These are phyloP conservation scores for Alternaria triticimaculans DNA, from an alignment of 2,329 filamentous ascomycete genomes.

Conservation along the genomic window DNA sequence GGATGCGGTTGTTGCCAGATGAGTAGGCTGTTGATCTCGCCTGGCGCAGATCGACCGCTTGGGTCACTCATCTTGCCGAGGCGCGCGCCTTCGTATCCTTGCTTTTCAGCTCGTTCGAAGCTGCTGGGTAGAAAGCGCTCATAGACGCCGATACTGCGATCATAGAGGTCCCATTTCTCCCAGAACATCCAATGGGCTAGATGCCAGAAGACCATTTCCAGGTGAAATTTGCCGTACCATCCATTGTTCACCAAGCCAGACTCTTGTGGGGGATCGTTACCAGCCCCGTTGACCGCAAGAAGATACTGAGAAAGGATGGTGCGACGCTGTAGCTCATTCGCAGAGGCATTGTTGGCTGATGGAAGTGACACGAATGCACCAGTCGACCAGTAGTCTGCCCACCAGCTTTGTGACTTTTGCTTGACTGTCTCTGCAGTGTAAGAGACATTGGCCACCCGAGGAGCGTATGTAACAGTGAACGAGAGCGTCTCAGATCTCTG, in stretches of 20 bases:
- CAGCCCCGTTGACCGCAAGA: conserved; percentile 60
- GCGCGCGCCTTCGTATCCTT: conserved; percentile 54
- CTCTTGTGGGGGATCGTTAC: conserved; percentile 57
- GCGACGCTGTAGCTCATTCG: conserved; percentile 60
- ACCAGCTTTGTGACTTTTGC: conserved; percentile 52
- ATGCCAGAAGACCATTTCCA: conserved; percentile 65
- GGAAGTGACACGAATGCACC: conserved; percentile 62
- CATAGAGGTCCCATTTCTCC: conserved; percentile 55
- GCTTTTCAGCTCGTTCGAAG: conserved; percentile 43
- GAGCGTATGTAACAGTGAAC: conserved; percentile 35
- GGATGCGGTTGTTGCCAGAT: conserved; percentile 70
- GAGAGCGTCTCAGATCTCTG: conserved; percentile 31
- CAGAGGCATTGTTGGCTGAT: conserved; percentile 46
- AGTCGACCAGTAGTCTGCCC: conserved; percentile 58
- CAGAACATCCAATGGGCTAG: conserved; percentile 59
- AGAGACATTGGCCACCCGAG: conserved; percentile 43
- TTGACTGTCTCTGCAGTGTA: conserved; percentile 32
- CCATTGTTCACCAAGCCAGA: conserved; percentile 60
- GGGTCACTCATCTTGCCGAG: conserved; percentile 66
- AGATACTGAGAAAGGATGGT: conserved; percentile 63
- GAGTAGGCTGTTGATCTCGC: conserved; percentile 66
- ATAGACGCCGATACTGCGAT: conserved; percentile 59
- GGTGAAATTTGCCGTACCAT: conserved; percentile 64
- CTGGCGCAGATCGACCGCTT: conserved; percentile 62
- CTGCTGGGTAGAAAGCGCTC: conserved; percentile 53